Evolutionary conservation across 2,329 filamentous ascomycete genomes (phyloP), one percentile per base, ranked within the genome.

Genomic region (Colletotrichum liriopes): DNA sequence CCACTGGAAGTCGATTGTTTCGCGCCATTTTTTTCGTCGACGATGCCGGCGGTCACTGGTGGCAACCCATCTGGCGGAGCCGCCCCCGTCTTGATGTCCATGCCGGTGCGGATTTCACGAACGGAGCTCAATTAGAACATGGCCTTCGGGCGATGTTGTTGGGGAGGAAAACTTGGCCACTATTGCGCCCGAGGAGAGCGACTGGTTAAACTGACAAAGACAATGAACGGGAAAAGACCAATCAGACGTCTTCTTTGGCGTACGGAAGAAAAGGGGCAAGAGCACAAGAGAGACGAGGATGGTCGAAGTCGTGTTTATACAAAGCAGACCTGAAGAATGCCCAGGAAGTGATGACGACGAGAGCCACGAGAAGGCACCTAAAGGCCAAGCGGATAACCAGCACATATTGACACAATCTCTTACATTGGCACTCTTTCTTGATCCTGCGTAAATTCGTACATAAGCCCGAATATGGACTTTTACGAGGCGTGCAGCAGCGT

Each of bases 401-500:
- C 39, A 16, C 16, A 26, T 39, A 56, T 37, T 49, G 18, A 26
- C 52, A 54, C 55, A 66, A 35, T 41, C 54, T 26, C 26, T 65
- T 39, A 41, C 61, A 29, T 29, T 35, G 35, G 41, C 43, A 23
- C 7, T 18, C n/a, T 16, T 35, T 29, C 23, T 20, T 43, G 2
- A 59, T 59, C 23, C 49, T 29, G 14, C 61, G 61, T 54, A 45
- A 54, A 54, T 32, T 54, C 26, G 20, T 32, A 49, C 35, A 54
- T 4, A n/a, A 23, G 16, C 16, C 29, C 35, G 41, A 43, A 45
- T 11, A 12, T 23, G n/a, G 18, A 59, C 5, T 32, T 58, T 61
- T 67, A 67, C 64, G 64, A 67, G 65, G 29, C 65, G 47, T 67
- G 47, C 64, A 67, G 55, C 35, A 45, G 16, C 52, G 47, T 26